A percentile compares a stretch with the other conserved stretches of the same genome.
Evolutionary conservation across 2,329 filamentous ascomycete species (phyloP).

Genomic region (Cytospora piceae): DNA sequence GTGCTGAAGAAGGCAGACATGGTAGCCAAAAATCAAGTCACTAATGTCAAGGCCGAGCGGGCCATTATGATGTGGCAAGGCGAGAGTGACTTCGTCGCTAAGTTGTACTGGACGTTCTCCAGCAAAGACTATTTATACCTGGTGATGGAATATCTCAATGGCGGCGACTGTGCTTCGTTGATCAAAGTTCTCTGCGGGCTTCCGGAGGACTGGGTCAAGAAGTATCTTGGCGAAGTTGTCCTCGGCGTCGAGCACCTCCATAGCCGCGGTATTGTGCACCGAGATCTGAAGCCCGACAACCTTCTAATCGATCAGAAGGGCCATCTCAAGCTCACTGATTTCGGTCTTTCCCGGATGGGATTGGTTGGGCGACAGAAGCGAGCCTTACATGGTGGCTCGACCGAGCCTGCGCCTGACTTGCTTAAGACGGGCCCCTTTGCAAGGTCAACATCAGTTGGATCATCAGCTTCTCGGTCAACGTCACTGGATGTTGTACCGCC

Average conservation of each 20-base stretch:
- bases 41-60: constrained; percentile 96
- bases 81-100: constrained; percentile 97
- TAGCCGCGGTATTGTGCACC: constrained; percentile 91
- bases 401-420: constrained; percentile 88
- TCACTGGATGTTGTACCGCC: constrained; percentile 80
- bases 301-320: constrained; percentile 95
- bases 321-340: constrained; percentile 95
- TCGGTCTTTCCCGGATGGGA: constrained; percentile 96
- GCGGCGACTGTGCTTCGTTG: constrained; percentile 93
- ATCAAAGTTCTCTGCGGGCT: constrained; percentile 93
- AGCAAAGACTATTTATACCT: constrained; percentile 99
- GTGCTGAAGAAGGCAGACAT: constrained; percentile 99
- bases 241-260: constrained; percentile 97
- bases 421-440: constrained; percentile 91
- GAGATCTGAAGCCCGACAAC: constrained; percentile 96
- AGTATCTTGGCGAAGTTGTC: constrained; percentile 94
- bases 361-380: constrained; percentile 95
- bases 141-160: constrained; percentile 99
- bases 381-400: constrained; percentile 74
- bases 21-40: constrained; percentile 99
- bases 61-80: constrained; percentile 99
- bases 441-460: constrained; percentile 80
- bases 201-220: constrained; percentile 97
- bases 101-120: constrained; percentile 99
- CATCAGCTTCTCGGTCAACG: constrained; percentile 75